Percentiles rank a stretch among this genome's conserved stretches.
phyloP scores from a whole-genome alignment of 164 flowering plant species.

The Tetracentron sinense region DNA sequence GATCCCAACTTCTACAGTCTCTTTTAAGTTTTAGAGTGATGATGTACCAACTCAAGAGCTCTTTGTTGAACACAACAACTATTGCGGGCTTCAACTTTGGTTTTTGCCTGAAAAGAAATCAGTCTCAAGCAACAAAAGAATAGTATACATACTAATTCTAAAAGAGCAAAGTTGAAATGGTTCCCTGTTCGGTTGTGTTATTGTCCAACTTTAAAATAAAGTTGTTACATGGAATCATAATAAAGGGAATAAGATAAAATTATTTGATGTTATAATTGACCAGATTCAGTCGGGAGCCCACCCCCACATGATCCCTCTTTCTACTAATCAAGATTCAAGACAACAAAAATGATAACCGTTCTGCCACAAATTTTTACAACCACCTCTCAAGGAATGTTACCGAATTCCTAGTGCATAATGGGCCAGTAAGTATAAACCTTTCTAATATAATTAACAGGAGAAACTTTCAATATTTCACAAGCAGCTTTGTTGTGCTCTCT shows the following conservation, averaged over 20 bases:
- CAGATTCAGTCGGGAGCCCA: no score
- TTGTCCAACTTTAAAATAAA: background rate
- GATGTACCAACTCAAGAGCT: constrained; percentile 65
- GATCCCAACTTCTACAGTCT: constrained; percentile 42
- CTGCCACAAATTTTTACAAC: no score
- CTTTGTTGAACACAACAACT: constrained; percentile 72
- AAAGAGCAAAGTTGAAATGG: background rate
- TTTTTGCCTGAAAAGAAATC: background rate
- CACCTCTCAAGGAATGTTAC: no score
- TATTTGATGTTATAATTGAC: no score
- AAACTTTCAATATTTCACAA: background rate
- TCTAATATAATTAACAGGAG: background rate
- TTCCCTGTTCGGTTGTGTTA: background rate
- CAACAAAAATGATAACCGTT: no score
- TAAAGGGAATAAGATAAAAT: background rate
- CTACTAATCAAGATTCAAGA: no score
- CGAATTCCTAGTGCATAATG: no score
- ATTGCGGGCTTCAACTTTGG: constrained; percentile 11
- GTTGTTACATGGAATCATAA: background rate
- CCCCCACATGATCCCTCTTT: constrained; percentile 2
- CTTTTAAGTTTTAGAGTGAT: constrained; percentile 63
- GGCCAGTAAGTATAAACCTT: background rate
- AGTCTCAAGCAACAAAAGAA: background rate
- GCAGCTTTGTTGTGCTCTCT: background rate
- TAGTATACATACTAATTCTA: background rate